Conservation (phyloP, 768 basidiomycete species). For the Termitomyces eurrhizus region DNA sequence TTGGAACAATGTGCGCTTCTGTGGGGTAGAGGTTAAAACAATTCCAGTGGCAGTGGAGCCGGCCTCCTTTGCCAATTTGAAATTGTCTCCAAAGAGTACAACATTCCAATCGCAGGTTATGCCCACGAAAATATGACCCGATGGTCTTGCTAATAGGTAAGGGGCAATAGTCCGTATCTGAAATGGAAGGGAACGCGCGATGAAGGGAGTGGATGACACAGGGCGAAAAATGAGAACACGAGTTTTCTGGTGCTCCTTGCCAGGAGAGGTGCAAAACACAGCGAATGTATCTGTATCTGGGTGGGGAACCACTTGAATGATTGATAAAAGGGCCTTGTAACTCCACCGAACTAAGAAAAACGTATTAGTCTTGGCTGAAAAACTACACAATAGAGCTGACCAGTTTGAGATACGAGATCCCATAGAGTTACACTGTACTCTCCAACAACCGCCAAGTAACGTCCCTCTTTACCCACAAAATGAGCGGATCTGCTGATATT, state of each 20-base stretch:
- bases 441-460: slow-evolving; percentile 60
- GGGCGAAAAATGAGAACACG: slow-evolving; percentile 46
- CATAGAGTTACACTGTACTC: slow-evolving; percentile 55
- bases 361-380: not conserved
- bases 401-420: slow-evolving; percentile 62
- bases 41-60: slow-evolving; percentile 38
- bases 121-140: slow-evolving; percentile 59
- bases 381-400: slow-evolving; percentile 36
- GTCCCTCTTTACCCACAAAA: slow-evolving; percentile 72
- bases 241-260: slow-evolving; percentile 28
- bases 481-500: slow-evolving; percentile 38
- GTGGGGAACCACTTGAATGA: slow-evolving; percentile 51
- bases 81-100: slow-evolving; percentile 63
- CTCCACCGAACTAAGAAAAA: slow-evolving; percentile 57
- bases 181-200: slow-evolving; percentile 53
- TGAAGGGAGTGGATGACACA: slow-evolving; percentile 40
- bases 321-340: slow-evolving; percentile 30
- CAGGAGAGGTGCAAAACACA: slow-evolving; percentile 40
- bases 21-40: slow-evolving; percentile 21
- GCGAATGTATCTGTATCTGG: slow-evolving; percentile 55
- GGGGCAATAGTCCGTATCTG: slow-evolving; percentile 46
- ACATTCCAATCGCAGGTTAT: slow-evolving; percentile 65
- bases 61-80: slow-evolving; percentile 36
- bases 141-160: slow-evolving; percentile 26
- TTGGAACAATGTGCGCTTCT: slow-evolving; percentile 70